Percentiles rank a stretch among this genome's conserved stretches.
Conservation (phyloP, 1,284 basidiomycete species). For the Cystodermella granulosa region DNA sequence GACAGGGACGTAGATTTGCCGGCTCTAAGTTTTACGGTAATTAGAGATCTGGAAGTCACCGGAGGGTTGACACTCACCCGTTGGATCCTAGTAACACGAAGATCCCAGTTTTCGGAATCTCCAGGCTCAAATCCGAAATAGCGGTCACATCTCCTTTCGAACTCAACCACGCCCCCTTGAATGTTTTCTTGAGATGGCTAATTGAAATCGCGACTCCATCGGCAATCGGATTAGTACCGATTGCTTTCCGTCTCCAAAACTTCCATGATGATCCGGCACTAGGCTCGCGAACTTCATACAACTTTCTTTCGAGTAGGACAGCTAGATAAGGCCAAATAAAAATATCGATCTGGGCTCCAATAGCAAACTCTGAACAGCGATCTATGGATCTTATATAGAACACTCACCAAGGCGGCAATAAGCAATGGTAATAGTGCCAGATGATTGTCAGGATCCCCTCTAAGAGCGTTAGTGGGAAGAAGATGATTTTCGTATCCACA, state of each 20-base stretch:
- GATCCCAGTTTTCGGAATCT: slow-evolving; percentile 3
- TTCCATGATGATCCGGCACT: slow-evolving; percentile 21
- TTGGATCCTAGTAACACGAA: slow-evolving; percentile 4
- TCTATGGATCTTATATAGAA: slow-evolving; percentile 3
- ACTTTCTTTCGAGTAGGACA: slow-evolving; percentile 50
- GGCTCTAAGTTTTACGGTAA: slow-evolving; percentile 43
- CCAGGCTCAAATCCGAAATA: slow-evolving; percentile 41
- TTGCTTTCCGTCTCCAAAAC: slow-evolving; percentile 28
- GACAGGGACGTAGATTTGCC: slow-evolving; percentile 75
- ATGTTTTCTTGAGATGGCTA: slow-evolving; percentile 55
- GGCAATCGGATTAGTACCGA: slow-evolving; percentile 26
- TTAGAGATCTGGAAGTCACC: background rate
- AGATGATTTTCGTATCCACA: slow-evolving; percentile 62
- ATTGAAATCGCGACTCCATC: slow-evolving; percentile 55
- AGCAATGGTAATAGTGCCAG: slow-evolving; percentile 57
- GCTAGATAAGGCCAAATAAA: slow-evolving; percentile 69
- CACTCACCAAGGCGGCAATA: slow-evolving; percentile 58
- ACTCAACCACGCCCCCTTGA: slow-evolving; percentile 43
- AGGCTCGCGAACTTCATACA: slow-evolving; percentile 58
- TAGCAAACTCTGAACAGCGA: background rate
- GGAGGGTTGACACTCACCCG: background rate
- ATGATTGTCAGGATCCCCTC: slow-evolving; percentile 56
- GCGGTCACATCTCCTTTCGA: slow-evolving; percentile 46
- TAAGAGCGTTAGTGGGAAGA: slow-evolving; percentile 48
- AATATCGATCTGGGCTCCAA: slow-evolving; percentile 50